Conservation (phyloP, 805 yeast genomes). For the Ogataea angusta region DNA sequence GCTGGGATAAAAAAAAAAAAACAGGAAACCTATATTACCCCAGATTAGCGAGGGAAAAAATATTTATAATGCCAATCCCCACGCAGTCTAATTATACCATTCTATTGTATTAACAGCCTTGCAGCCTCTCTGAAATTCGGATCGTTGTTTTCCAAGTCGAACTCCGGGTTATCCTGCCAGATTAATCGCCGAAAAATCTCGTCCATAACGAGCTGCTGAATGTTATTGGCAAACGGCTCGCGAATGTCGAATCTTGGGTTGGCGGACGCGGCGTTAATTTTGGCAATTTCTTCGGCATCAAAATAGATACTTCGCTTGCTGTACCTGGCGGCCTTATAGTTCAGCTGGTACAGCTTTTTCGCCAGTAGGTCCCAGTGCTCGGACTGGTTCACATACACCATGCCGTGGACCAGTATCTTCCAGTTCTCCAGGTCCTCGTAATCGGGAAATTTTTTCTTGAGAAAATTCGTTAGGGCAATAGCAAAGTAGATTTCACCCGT, state of each 20-base stretch:
- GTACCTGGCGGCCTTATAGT: background rate
- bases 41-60: conserved; percentile 1
- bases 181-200: conserved; percentile 12
- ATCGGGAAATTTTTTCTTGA: conserved; percentile 4
- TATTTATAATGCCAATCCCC: background rate
- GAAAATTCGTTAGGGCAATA: conserved; percentile 14
- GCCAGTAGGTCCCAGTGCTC: conserved; percentile 16
- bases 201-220: conserved; percentile 11
- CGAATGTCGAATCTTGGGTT: conserved; percentile 12
- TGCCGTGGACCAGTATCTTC: conserved; percentile 4
- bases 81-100: background rate
- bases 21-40: conserved; percentile 4
- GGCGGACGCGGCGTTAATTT: conserved; percentile 4
- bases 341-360: conserved; percentile 14
- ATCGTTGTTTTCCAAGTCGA: conserved; percentile 8
- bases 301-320: background rate
- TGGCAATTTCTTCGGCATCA: conserved; percentile 6
- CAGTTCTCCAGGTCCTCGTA: conserved; percentile 12
- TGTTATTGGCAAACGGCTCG: conserved; percentile 13
- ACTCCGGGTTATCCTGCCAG: conserved; percentile 13
- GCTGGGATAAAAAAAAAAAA: background rate
- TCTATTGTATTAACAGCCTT: conserved; percentile 3
- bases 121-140: conserved; percentile 13
- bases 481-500: conserved; percentile 14
- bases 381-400: conserved; percentile 1